phyloP scores from a whole-genome alignment of 768 basidiomycete species.

The Grammothele lineata region DNA sequence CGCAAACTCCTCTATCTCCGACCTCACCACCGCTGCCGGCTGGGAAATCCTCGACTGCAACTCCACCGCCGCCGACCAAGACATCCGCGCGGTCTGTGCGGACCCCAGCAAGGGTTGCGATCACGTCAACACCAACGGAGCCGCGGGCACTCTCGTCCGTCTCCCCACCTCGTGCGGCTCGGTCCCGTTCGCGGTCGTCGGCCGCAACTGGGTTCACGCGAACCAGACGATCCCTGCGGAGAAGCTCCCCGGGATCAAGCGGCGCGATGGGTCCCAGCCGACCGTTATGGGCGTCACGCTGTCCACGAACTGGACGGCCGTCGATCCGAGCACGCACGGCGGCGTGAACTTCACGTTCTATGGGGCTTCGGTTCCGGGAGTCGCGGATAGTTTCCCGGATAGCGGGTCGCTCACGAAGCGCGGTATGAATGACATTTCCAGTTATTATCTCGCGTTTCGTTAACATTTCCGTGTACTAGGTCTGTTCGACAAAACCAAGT shows the following conservation, averaged over 20 bases:
- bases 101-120: conserved; percentile 29
- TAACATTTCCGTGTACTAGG: too few species aligned
- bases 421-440: conserved; percentile 2
- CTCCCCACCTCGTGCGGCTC: conserved; percentile 36
- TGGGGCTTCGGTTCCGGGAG: conserved; percentile 7
- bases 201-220: conserved; percentile 35
- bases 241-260: conserved; percentile 26
- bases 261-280: conserved; percentile 32
- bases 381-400: conserved; percentile 8
- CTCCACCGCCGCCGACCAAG: conserved; percentile 35
- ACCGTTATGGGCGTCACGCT: conserved; percentile 37
- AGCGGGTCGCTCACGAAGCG: conserved; percentile 2
- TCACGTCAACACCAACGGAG: conserved; percentile 36
- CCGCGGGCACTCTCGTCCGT: conserved; percentile 48
- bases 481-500: not conserved
- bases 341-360: not conserved
- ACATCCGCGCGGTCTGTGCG: conserved; percentile 48
- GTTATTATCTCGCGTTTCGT: not conserved
- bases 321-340: conserved; percentile 7
- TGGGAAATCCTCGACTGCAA: conserved; percentile 49
- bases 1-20: conserved; percentile 26
- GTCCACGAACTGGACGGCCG: conserved; percentile 35
- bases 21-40: conserved; percentile 43
- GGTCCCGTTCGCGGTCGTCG: conserved; percentile 32
- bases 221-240: conserved; percentile 39